Percentiles rank a stretch among this genome's conserved stretches.
phyloP scores from a whole-genome alignment of 176 grass and related monocot species.

The Zea mays region DNA sequence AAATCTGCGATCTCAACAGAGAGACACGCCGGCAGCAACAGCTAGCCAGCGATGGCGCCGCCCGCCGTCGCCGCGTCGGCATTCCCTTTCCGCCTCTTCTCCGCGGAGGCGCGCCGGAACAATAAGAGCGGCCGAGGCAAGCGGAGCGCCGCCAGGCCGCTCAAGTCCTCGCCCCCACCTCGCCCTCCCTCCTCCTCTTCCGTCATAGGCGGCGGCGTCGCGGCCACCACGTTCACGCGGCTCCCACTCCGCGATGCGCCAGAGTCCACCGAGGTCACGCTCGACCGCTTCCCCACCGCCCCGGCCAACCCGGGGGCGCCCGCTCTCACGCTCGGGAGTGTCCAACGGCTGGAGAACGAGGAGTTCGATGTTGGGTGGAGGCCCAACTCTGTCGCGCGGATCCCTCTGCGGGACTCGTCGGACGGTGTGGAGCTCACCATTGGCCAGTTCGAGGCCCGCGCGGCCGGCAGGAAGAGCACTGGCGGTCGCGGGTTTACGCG shows the following conservation, averaged over 20 bases:
- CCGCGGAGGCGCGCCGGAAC: conserved; percentile 53
- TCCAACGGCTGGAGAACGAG: conserved; percentile 32
- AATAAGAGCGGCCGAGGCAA: conserved; percentile 25
- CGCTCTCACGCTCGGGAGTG: conserved; percentile 16
- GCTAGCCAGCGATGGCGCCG: conserved; percentile 39
- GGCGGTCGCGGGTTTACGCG: conserved; percentile 13
- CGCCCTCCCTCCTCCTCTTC: conserved; percentile 22
- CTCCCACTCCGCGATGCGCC: conserved; percentile 57
- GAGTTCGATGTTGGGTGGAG: conserved; percentile 20
- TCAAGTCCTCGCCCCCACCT: conserved; percentile 38
- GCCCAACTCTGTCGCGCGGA: background rate
- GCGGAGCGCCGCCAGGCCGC: conserved; percentile 36
- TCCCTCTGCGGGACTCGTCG: conserved; percentile 12
- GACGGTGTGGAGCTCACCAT: conserved; percentile 10
- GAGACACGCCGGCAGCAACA: background rate
- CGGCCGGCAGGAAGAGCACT: background rate
- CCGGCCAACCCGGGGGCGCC: conserved; percentile 12
- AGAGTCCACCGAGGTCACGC: conserved; percentile 47
- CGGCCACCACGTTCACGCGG: conserved; percentile 73
- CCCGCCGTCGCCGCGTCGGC: conserved; percentile 50
- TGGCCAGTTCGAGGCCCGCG: conserved; percentile 31
- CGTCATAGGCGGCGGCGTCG: conserved; percentile 28
- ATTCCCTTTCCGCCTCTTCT: conserved; percentile 62
- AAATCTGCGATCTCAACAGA: background rate
- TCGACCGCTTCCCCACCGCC: conserved; percentile 56